These are phyloP conservation scores for Vicia villosa DNA, from an alignment of 306 rosid species.

Conservation along the genomic window DNA sequence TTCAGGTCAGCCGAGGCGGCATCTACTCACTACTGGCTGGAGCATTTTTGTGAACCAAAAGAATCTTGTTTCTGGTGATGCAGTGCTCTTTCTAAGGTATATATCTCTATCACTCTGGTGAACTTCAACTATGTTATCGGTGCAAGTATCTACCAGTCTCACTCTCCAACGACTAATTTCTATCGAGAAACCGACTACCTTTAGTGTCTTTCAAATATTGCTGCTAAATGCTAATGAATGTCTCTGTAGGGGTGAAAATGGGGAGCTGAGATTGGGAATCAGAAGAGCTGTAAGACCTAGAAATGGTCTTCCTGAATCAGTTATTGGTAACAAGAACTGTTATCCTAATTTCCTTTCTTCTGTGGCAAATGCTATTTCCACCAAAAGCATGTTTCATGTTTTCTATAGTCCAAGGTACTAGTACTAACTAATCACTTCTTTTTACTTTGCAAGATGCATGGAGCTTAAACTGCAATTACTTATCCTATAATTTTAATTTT, in stretches of 20 bases:
- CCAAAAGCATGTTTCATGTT: constrained; percentile 84
- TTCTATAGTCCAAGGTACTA: constrained; percentile 95
- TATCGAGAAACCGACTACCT: too few relatives aligned
- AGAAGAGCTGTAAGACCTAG: constrained; percentile 89
- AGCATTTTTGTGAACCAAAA: constrained; percentile 92
- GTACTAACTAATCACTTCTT: constrained; percentile 16
- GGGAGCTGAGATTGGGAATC: constrained; percentile 94
- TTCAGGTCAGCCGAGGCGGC: constrained; percentile 99
- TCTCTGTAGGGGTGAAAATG: constrained; percentile 84
- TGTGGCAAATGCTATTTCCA: constrained; percentile 83
- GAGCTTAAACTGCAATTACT: not conserved
- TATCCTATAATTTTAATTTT: constrained; percentile 24
- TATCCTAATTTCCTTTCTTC: constrained; percentile 64
- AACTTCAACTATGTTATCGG: too few relatives aligned
- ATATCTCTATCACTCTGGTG: not conserved
- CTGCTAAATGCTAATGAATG: constrained; percentile 25
- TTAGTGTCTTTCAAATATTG: constrained; percentile 20
- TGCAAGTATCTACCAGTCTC: too few relatives aligned
- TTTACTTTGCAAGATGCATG: constrained; percentile 23
- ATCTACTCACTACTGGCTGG: constrained; percentile 98
- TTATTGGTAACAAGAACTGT: constrained; percentile 69
- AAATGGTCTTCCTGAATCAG: constrained; percentile 86
- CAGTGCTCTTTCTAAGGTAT: constrained; percentile 94
- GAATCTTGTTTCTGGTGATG: constrained; percentile 97
- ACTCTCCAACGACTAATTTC: too few relatives aligned